Conservation (phyloP, 2,329 filamentous ascomycete species). For the Xylariaceae sp. region DNA sequence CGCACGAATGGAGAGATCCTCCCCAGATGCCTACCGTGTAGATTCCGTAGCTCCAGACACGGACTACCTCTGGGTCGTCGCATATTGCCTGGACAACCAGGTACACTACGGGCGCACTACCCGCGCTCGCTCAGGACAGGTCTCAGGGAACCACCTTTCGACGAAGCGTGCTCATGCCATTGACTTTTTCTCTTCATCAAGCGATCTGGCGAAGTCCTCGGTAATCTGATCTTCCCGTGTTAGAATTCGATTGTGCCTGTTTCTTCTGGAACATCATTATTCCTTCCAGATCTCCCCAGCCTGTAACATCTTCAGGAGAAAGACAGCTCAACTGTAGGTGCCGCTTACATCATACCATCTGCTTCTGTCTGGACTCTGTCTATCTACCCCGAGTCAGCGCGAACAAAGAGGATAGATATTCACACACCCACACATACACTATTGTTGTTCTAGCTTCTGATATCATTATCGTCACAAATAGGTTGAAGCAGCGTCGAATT, state of each 20-base stretch:
- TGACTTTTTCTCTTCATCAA: constrained; percentile 15
- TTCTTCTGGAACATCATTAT: not conserved
- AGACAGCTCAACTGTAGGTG: constrained; percentile 9
- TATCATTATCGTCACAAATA: constrained; percentile 8
- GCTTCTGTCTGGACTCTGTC: not conserved
- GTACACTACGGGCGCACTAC: too few relatives aligned
- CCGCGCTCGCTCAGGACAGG: too few relatives aligned
- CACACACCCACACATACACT: not conserved
- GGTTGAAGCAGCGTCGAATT: not conserved
- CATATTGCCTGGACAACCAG: too few relatives aligned
- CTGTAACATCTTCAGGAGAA: too few relatives aligned
- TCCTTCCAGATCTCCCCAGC: not conserved
- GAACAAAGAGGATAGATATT: not conserved
- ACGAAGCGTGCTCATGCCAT: not conserved
- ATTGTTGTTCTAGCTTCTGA: constrained; percentile 12
- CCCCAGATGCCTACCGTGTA: too few relatives aligned
- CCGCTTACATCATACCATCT: constrained; percentile 26
- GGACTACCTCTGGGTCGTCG: too few relatives aligned
- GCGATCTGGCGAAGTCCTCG: not conserved
- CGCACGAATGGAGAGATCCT: too few relatives aligned
- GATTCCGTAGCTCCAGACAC: too few relatives aligned
- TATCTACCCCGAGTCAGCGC: constrained; percentile 3
- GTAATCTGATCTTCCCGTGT: not conserved
- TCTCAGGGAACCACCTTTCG: too few relatives aligned
- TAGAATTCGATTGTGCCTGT: not conserved